Evolutionary conservation across 441 rosid species (phyloP).

Genomic region (Bocquillonia castaneifolia): DNA sequence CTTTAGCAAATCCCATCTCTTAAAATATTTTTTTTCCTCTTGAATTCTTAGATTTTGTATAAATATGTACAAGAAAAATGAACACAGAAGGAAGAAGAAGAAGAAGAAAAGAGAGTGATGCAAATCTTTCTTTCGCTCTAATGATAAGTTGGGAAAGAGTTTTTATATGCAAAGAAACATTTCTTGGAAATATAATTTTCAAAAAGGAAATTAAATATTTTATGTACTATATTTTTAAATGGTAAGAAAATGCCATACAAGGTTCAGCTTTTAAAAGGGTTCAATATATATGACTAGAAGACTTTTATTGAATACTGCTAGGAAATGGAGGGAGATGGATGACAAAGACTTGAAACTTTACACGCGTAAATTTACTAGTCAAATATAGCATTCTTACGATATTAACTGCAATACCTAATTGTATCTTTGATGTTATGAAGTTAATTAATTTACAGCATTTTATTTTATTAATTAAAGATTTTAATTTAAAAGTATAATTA

Average conservation of each 20-base stretch:
- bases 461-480: too few relatives aligned
- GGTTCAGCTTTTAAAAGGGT: slow-evolving; percentile 14
- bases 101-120: neutral
- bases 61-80: slow-evolving; percentile 12
- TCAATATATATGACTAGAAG: slow-evolving; percentile 31
- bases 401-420: slow-evolving; percentile 30
- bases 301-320: slow-evolving; percentile 25
- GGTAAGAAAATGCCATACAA: slow-evolving; percentile 12
- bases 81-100: neutral
- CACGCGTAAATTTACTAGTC: slow-evolving; percentile 23
- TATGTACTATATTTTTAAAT: neutral
- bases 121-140: too few relatives aligned
- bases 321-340: slow-evolving; percentile 5
- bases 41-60: neutral
- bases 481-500: too few relatives aligned
- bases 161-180: neutral
- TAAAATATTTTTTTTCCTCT: neutral
- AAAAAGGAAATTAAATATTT: neutral
- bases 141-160: neutral
- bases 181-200: neutral
- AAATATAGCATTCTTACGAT: neutral
- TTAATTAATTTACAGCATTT: neutral
- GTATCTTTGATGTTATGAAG: neutral
- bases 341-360: slow-evolving; percentile 19
- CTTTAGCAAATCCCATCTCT: slow-evolving; percentile 66